Percentiles rank a stretch among this genome's conserved stretches.
Evolutionary conservation across 768 basidiomycete genomes (phyloP).

Genomic region (Naganishia kalamii): DNA sequence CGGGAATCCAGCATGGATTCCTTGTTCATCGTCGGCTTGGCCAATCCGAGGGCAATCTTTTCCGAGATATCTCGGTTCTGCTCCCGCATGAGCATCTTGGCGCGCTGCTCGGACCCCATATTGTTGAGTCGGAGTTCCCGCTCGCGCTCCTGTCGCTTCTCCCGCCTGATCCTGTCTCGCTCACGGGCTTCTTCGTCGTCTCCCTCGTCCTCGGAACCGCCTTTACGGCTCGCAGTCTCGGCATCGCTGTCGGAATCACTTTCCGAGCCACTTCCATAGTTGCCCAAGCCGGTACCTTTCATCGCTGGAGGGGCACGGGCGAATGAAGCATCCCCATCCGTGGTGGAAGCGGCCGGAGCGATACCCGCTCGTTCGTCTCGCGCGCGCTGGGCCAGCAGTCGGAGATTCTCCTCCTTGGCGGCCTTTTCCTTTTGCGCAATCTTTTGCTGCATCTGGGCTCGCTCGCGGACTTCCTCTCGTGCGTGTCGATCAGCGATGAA

Average conservation of each 20-base stretch:
- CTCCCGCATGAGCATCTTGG: constrained; percentile 84
- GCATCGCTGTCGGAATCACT: constrained; percentile 60
- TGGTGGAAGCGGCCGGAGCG: constrained; percentile 53
- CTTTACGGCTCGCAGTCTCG: constrained; percentile 44
- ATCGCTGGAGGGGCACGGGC: constrained; percentile 42
- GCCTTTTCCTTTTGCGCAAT: constrained; percentile 98
- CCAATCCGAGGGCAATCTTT: constrained; percentile 94
- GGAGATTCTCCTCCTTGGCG: constrained; percentile 89
- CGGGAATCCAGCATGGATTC: constrained; percentile 96
- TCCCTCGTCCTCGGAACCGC: constrained; percentile 49
- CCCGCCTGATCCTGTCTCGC: constrained; percentile 80
- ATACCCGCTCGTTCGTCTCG: constrained; percentile 86
- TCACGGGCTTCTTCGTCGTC: constrained; percentile 80
- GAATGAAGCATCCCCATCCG: constrained; percentile 6
- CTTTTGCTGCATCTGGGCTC: constrained; percentile 95
- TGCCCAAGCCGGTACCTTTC: constrained; percentile 67
- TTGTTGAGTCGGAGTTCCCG: constrained; percentile 98
- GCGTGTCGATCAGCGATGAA: constrained; percentile 95
- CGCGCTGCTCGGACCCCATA: constrained; percentile 94
- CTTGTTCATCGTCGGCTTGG: constrained; percentile 91
- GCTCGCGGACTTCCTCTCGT: constrained; percentile 93
- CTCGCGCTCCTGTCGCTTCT: constrained; percentile 89
- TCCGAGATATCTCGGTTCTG: constrained; percentile 99
- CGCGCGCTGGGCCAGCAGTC: constrained; percentile 87
- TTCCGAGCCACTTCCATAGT: constrained; percentile 82